A percentile compares a stretch with the other conserved stretches of the same genome.
These are phyloP conservation scores for Lippia alba DNA, from an alignment of 305 asterid genomes.

Conservation along the genomic window DNA sequence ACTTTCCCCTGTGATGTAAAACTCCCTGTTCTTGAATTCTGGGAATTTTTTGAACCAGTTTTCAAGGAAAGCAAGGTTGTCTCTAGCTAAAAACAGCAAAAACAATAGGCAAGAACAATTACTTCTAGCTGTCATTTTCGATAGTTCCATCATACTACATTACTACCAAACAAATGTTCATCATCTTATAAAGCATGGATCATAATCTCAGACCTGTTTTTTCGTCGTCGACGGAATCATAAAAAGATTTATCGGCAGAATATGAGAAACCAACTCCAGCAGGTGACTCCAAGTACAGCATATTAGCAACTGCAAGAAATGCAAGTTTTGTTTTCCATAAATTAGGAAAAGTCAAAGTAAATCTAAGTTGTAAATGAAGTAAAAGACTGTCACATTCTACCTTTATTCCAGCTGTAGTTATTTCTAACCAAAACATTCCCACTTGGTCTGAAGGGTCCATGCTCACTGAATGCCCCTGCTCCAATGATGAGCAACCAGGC, in stretches of 20 bases:
- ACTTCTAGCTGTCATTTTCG: not conserved
- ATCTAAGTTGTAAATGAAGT: not conserved
- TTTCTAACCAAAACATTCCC: constrained; percentile 62
- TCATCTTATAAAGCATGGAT: not conserved
- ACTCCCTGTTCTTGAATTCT: constrained; percentile 52
- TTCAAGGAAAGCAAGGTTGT: constrained; percentile 66
- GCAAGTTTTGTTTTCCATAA: constrained; percentile 6
- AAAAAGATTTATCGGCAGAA: constrained; percentile 52
- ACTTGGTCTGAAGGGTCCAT: constrained; percentile 80
- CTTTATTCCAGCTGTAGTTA: constrained; percentile 81
- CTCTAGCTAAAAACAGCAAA: constrained; percentile 48
- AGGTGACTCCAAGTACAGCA: constrained; percentile 66
- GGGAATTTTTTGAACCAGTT: constrained; percentile 69
- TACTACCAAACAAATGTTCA: constrained; percentile 2
- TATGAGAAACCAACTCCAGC: constrained; percentile 70
- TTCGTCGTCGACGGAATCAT: constrained; percentile 46
- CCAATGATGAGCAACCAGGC: constrained; percentile 86
- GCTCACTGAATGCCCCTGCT: constrained; percentile 81
- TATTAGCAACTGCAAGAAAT: constrained; percentile 49
- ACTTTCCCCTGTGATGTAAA: constrained; percentile 75
- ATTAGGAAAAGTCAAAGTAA: not conserved
- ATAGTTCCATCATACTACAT: not conserved
- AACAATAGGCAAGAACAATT: too few relatives aligned
- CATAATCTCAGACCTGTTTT: constrained; percentile 47
- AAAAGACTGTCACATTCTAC: constrained; percentile 27